Conservation (phyloP, 1,139 yeast species). For the Hyphopichia khmerensis region DNA sequence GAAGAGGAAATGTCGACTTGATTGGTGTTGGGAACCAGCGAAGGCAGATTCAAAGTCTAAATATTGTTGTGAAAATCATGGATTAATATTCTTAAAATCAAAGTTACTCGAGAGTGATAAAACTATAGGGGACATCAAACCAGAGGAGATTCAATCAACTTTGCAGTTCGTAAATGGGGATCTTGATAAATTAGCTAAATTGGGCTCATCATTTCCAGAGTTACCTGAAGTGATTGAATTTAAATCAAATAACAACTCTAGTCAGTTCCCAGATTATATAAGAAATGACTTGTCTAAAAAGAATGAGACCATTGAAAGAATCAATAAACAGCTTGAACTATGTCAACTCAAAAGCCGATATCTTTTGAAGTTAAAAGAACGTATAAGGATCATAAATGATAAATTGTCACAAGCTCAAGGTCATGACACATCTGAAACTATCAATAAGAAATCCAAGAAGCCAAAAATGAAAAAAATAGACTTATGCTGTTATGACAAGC, state of each 20-base stretch:
- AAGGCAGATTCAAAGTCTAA: slow-evolving; percentile 45
- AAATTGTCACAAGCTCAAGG: slow-evolving; percentile 14
- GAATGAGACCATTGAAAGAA: slow-evolving; percentile 21
- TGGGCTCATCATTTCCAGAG: slow-evolving; percentile 43
- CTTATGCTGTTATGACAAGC: slow-evolving; percentile 31
- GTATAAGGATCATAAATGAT: slow-evolving; percentile 38
- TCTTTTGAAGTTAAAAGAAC: slow-evolving; percentile 34
- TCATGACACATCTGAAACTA: slow-evolving; percentile 5
- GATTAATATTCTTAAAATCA: slow-evolving; percentile 49
- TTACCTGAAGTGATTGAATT: slow-evolving; percentile 31
- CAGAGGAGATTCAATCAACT: slow-evolving; percentile 16
- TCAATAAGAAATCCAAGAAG: slow-evolving; percentile 16
- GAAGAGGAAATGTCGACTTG: slow-evolving; percentile 74
- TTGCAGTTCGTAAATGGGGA: slow-evolving; percentile 2
- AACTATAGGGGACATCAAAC: slow-evolving; percentile 15
- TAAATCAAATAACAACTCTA: slow-evolving; percentile 10
- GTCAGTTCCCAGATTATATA: slow-evolving; percentile 29
- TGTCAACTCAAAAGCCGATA: slow-evolving; percentile 18
- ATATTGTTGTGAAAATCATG: slow-evolving; percentile 78
- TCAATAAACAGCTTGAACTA: slow-evolving; percentile 17
- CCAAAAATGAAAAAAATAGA: slow-evolving; percentile 27
- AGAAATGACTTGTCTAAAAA: slow-evolving; percentile 18
- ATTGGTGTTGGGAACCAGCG: slow-evolving; percentile 61
- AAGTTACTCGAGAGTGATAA: slow-evolving; percentile 17
- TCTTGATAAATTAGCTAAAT: slow-evolving; percentile 15